These are phyloP conservation scores for Chloris gayana DNA, from an alignment of 176 grass and related monocot genomes.

Conservation along the genomic window DNA sequence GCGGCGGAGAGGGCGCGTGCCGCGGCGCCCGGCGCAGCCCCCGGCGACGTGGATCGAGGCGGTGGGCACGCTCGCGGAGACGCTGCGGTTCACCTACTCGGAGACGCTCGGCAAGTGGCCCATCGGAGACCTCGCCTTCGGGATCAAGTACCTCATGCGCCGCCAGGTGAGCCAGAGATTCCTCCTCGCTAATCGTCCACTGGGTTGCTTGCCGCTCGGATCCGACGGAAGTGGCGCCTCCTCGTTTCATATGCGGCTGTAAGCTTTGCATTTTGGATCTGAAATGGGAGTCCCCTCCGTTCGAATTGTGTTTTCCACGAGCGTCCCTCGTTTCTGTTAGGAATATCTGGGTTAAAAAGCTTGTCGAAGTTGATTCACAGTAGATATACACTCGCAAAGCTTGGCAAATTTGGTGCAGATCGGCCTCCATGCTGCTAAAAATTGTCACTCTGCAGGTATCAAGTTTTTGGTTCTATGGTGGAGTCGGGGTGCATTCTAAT, in stretches of 20 bases:
- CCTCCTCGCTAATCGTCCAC: background rate
- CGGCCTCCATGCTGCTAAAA: background rate
- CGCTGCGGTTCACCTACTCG: constrained; percentile 90
- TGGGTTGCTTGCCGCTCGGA: constrained; percentile 18
- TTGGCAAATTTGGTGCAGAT: constrained; percentile 6
- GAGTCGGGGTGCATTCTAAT: constrained; percentile 15
- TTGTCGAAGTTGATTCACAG: constrained; percentile 10
- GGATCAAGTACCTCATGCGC: constrained; percentile 97
- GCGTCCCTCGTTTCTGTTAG: constrained; percentile 8
- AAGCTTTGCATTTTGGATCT: constrained; percentile 42
- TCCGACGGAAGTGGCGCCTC: constrained; percentile 23
- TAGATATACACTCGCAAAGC: background rate
- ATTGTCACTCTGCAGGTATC: background rate
- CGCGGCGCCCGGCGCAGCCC: constrained; percentile 67
- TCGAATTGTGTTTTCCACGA: background rate
- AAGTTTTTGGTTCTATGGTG: background rate
- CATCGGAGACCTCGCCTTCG: constrained; percentile 93
- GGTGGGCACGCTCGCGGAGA: constrained; percentile 80
- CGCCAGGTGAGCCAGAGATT: constrained; percentile 59
- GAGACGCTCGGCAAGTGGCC: constrained; percentile 99
- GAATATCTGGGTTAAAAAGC: background rate
- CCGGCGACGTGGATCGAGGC: constrained; percentile 95
- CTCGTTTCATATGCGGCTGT: constrained; percentile 9
- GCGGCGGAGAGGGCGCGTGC: constrained; percentile 53
- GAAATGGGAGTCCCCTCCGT: constrained; percentile 7